phyloP scores from a whole-genome alignment of 2,329 filamentous ascomycete genomes.

The Phoma sp. region DNA sequence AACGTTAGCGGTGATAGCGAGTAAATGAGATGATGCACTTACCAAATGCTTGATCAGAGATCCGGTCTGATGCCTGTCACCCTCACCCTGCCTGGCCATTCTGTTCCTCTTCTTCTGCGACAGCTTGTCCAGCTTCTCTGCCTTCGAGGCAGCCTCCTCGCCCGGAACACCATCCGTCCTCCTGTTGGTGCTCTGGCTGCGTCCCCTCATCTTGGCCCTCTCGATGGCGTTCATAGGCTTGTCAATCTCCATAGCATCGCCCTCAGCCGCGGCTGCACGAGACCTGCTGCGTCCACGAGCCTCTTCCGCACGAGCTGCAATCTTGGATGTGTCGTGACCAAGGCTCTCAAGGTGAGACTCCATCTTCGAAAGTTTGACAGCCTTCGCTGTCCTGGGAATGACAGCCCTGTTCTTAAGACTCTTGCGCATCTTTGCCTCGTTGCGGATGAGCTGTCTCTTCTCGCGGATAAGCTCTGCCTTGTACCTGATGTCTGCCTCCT shows the following conservation, averaged over 20 bases:
- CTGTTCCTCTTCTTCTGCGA: slow-evolving; percentile 98
- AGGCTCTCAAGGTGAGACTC: slow-evolving; percentile 83
- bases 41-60: slow-evolving; percentile 90
- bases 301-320: slow-evolving; percentile 74
- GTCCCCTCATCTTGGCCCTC: slow-evolving; percentile 74
- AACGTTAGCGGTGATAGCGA: slow-evolving; percentile 21
- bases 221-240: slow-evolving; percentile 47
- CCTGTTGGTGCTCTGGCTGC: slow-evolving; percentile 71
- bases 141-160: slow-evolving; percentile 72
- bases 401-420: slow-evolving; percentile 95
- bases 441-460: slow-evolving; percentile 90
- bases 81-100: slow-evolving; percentile 96
- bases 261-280: slow-evolving; percentile 59
- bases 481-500: slow-evolving; percentile 84
- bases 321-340: slow-evolving; percentile 80
- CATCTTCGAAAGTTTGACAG: slow-evolving; percentile 86
- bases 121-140: slow-evolving; percentile 85
- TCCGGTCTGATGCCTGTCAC: slow-evolving; percentile 85
- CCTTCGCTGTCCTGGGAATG: slow-evolving; percentile 81
- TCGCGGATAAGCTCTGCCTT: slow-evolving; percentile 96
- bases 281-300: slow-evolving; percentile 75
- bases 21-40: slow-evolving; percentile 51
- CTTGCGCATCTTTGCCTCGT: slow-evolving; percentile 95
- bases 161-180: slow-evolving; percentile 78
- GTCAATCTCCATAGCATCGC: slow-evolving; percentile 75